These are phyloP conservation scores for Alternaria sp. DNA, from an alignment of 2,329 filamentous ascomycete genomes.

Conservation along the genomic window DNA sequence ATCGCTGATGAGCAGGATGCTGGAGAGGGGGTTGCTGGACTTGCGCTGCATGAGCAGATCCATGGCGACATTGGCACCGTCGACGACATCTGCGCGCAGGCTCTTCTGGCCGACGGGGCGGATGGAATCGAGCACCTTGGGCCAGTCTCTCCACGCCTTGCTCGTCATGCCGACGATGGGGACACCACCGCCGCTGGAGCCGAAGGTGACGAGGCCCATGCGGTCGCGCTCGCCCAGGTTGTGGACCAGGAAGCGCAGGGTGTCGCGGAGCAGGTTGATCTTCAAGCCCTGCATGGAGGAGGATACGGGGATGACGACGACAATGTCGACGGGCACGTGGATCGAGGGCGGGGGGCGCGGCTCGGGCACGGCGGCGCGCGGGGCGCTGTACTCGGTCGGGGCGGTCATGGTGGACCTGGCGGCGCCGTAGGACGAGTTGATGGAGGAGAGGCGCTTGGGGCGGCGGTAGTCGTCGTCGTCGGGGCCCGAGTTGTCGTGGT, in stretches of 20 bases:
- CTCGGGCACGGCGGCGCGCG: constrained; percentile 52
- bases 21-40: constrained; percentile 91
- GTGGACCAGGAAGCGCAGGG: constrained; percentile 88
- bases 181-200: constrained; percentile 89
- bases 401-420: constrained; percentile 85
- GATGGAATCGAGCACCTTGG: constrained; percentile 83
- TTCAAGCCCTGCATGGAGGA: constrained; percentile 99
- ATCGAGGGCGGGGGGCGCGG: constrained; percentile 62
- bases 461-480: constrained; percentile 87
- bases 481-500: constrained; percentile 78
- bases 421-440: constrained; percentile 83
- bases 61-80: constrained; percentile 98
- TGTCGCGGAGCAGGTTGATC: constrained; percentile 90
- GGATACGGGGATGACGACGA: constrained; percentile 95
- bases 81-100: constrained; percentile 92
- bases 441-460: constrained; percentile 76
- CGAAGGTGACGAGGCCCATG: constrained; percentile 97
- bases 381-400: constrained; percentile 87
- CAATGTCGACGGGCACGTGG: constrained; percentile 92
- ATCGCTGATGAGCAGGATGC: constrained; percentile 96
- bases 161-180: constrained; percentile 98
- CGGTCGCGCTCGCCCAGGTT: constrained; percentile 90
- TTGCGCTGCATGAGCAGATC: constrained; percentile 97
- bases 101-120: constrained; percentile 96
- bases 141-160: constrained; percentile 92